These are phyloP conservation scores for Verticillium zaregamsianum DNA, from an alignment of 2,329 filamentous ascomycete genomes.

Conservation along the genomic window DNA sequence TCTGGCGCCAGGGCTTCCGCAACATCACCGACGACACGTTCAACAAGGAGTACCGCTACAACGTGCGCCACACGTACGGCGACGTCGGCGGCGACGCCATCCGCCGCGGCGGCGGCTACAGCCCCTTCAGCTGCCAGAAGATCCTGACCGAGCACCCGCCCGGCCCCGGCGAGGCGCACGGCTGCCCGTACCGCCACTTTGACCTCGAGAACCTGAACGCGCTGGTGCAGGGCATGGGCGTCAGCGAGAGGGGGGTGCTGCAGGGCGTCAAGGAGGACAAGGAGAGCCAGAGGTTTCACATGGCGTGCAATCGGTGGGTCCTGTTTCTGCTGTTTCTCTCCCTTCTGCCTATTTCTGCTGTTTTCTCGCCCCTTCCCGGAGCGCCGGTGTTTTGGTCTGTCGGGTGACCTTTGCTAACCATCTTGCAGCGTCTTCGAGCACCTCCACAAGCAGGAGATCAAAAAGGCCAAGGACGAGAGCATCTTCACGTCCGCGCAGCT, in stretches of 20 bases:
- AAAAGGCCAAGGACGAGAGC: slow-evolving; percentile 69
- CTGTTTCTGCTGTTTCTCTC: background rate
- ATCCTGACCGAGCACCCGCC: slow-evolving; percentile 87
- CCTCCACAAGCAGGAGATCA: slow-evolving; percentile 74
- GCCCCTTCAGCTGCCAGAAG: slow-evolving; percentile 91
- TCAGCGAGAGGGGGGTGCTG: slow-evolving; percentile 72
- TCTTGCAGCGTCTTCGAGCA: slow-evolving; percentile 74
- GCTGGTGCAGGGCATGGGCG: slow-evolving; percentile 72
- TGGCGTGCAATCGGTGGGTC: slow-evolving; percentile 83
- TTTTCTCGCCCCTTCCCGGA: background rate
- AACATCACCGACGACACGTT: slow-evolving; percentile 90
- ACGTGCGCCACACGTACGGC: slow-evolving; percentile 90
- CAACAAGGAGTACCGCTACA: slow-evolving; percentile 97
- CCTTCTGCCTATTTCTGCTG: background rate
- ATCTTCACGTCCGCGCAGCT: slow-evolving; percentile 71
- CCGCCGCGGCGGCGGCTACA: slow-evolving; percentile 80
- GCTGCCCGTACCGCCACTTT: slow-evolving; percentile 96
- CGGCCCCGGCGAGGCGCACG: slow-evolving; percentile 82
- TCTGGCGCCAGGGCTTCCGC: slow-evolving; percentile 86
- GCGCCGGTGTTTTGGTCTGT: too few relatives aligned
- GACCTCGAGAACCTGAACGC: slow-evolving; percentile 77
- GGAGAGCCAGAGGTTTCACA: slow-evolving; percentile 82
- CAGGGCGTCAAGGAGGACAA: slow-evolving; percentile 85
- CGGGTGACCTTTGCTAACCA: slow-evolving; percentile 2
- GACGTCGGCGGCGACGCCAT: slow-evolving; percentile 93